Base-by-base conservation (phyloP, 2,329 filamentous ascomycete species). In the Cryphonectria carpinicola region DNA sequence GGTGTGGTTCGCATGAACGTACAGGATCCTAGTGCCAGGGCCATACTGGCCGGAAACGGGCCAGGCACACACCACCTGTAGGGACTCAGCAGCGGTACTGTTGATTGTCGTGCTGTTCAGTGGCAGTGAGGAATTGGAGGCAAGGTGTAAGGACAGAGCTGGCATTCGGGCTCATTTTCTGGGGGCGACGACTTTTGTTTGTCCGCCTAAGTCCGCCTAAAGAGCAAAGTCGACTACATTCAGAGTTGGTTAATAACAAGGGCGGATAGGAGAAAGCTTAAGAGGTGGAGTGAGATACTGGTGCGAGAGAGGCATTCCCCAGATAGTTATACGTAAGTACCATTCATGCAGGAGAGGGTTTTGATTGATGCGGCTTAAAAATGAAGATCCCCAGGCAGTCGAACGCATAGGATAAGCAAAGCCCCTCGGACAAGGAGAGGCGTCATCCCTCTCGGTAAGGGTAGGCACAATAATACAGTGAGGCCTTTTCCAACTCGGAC, bases 11-110 rank as follows among this genome's bases (percentile, higher is more conserved):
- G 62, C 35, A 62, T 19, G 22, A 62, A 80, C 84, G 76, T 76
- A 88, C 83, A 89, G 76, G 52, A 86, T 77, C 73, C 87, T 80
- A 0, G 85, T 85, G 0, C 87, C 87, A 4, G 84, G 80, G 0
- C 87, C 87, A 74, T 89, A 89, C 74, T 89, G 87, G 0, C 86
- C 86, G 22, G 83, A 86, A 1, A 88, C 81, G 1, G 87, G 87
- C 83, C 85, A 89, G 3, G 85, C 86, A 70, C 87, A 89, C 14
- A 89, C 78, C 1, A 88, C 87, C 43, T 85, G 35, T 41, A 68
- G 17, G n/a, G 13, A 25, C 14, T 41, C 43, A 62, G 17, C 22
- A 17, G 56, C n/a, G 10, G 39, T 39, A 10, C 37, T 49, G 17
- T 41, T 43, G 32, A n/a, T 8, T 7, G n/a, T n/a, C 4, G 28